Percentiles rank a stretch among this genome's conserved stretches.
phyloP scores from a whole-genome alignment of 2,329 filamentous ascomycete genomes.

The Akanthomyces lecanii region DNA sequence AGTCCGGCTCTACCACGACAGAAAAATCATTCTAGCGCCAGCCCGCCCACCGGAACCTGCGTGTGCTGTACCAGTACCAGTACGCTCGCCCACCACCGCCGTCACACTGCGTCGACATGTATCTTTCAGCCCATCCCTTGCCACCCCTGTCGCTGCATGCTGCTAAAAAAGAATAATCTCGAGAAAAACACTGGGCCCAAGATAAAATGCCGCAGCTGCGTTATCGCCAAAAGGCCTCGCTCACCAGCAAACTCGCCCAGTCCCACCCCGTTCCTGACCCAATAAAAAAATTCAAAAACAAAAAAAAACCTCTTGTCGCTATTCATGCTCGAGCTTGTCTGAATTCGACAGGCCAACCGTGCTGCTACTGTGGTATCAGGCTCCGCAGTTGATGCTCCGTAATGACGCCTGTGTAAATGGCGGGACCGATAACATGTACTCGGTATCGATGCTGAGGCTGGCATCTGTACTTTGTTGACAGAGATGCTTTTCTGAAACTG shows the following conservation, averaged over 20 bases:
- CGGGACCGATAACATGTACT: slow-evolving; percentile 14
- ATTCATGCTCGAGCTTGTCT: slow-evolving; percentile 3
- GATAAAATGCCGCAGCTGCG: slow-evolving; percentile 18
- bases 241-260: background rate
- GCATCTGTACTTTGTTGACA: slow-evolving; percentile 13
- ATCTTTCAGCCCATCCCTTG: background rate
- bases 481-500: background rate
- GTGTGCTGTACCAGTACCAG: background rate
- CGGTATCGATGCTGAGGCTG: slow-evolving; percentile 7
- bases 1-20: background rate
- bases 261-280: slow-evolving; percentile 6
- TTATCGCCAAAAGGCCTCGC: slow-evolving; percentile 6
- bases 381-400: slow-evolving; percentile 16
- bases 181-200: slow-evolving; percentile 12
- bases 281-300: background rate
- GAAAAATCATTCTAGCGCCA: background rate
- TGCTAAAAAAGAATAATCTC: background rate
- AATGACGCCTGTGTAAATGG: slow-evolving; percentile 17
- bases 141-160: background rate
- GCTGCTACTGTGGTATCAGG: slow-evolving; percentile 14
- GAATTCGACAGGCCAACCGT: slow-evolving; percentile 1
- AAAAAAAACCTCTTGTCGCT: background rate
- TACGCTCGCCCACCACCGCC: background rate
- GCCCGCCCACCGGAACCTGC: background rate
- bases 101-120: background rate